Base-by-base conservation (phyloP, 2,329 filamentous ascomycete genomes). In the Xylariaceae sp. region DNA sequence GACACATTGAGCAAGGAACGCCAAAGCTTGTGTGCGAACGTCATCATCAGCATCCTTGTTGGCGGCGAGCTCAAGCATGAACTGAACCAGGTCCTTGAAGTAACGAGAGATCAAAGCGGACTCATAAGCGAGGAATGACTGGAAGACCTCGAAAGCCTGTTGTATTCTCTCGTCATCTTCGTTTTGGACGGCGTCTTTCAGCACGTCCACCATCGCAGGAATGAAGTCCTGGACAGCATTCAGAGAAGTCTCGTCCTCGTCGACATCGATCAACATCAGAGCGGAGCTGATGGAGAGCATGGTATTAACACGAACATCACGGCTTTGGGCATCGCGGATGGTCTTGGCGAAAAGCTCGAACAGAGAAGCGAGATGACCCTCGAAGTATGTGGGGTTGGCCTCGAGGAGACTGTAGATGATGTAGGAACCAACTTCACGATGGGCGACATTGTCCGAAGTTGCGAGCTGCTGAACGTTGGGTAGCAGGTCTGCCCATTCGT, bases 101-200 rank as follows among this genome's bases (percentile, higher is more conserved):
- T 96, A 91, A 44, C 80, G 76, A 55, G 85, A 86, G 42, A 97
- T 74, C 40, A 97, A 79, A 37, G 88, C 80, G 22, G 88, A 86
- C 65, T 96, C 92, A 66, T 89, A 95, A 53, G 86, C 87, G 43
- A 98, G 80, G 60, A 96, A 84, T 40, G 88, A 93, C 74, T 97
- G 93, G 79, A 97, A 95, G 55, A 95, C 90, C 65, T 97, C 93
- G 59, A 97, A 98, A 21, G 89, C 82, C 64, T 92, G 84, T 75
- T 92, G 88, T 57, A 87, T 84, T 64, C 86, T 85, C 64, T 95
- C 91, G 58, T 96, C 91, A 58, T 96, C 86, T 46, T 80, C 79
- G 46, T 79, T 78, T 58, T 89, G 80, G 47, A 97, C 86, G 21
- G 87, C 82, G 52, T 84, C 79, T 76, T 95, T 93, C 55, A 97